Base-by-base conservation (phyloP, 495 filamentous ascomycete species). In the Diplogelasinospora grovesii region DNA sequence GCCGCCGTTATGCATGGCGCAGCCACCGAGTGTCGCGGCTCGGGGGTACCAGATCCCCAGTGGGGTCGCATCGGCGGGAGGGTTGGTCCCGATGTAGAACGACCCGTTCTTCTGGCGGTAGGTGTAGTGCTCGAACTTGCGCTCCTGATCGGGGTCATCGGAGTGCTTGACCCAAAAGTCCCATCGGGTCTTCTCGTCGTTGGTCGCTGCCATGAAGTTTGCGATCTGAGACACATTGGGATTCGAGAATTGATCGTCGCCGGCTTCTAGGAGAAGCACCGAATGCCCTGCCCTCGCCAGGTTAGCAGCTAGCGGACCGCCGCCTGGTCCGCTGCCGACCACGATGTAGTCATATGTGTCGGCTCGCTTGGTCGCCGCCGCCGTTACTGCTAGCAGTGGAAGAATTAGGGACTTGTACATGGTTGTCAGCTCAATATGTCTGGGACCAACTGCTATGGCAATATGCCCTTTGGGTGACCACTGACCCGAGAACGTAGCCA, bases 261-360 rank as follows among this genome's bases (percentile, higher is more conserved):
- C 80, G 0, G 80, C 75, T 50, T 84, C 79, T 8, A 84, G 57
- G 8, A 84, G 60, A 8, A 82, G 63, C 0, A 74, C 73, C 20
- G 63, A 73, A 46, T 76, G 66, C 9, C 76, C 77, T 20, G 71
- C 73, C 20, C 68, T 63, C 13, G 78, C 78, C 3, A 83, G 73
- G 13, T 75, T 71, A 21, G 70, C 66, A 3, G 79, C 79, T 9
- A 84, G 50, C 8, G 75, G 74, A 9, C 75, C 75, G 11, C 80
- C 79, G 14, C 80, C 80, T 2, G 79, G 73, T n/a, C 79, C 80
- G 23, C 69, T 74, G 18, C 80, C 80, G 0, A 83, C 73, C 15
- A 84, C 64, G 41, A 84, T 66, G 53, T 82, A 82, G 42, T 82
- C 80, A 54, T 80, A 81, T n/a, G n/a, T n/a, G n/a, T n/a, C n/a